Percentiles rank a stretch among this genome's conserved stretches.
Conservation (phyloP, 257 asterid genomes). For the Gentiana dahurica region DNA sequence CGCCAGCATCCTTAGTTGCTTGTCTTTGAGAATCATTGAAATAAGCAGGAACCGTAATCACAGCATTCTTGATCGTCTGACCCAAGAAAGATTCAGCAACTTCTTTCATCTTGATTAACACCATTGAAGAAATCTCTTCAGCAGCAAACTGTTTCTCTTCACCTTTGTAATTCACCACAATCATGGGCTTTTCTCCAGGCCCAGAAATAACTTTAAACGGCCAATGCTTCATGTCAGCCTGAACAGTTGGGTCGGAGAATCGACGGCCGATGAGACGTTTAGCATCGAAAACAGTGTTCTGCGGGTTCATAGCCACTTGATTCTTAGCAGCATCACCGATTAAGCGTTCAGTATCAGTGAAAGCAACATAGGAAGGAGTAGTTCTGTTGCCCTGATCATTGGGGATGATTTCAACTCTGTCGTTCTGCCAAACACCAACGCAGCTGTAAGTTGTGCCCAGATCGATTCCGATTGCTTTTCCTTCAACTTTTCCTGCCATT, state of each 20-base stretch:
- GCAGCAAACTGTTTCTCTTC: constrained; percentile 15
- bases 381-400: too few relatives aligned
- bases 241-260: constrained; percentile 17
- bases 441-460: too few relatives aligned
- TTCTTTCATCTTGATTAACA: constrained; percentile 21
- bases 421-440: too few relatives aligned
- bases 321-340: too few relatives aligned
- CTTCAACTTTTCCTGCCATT: too few relatives aligned
- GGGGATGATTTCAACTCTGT: too few relatives aligned
- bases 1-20: constrained; percentile 37
- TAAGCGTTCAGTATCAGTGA: too few relatives aligned
- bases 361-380: too few relatives aligned
- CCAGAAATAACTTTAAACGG: constrained; percentile 15
- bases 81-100: constrained; percentile 21
- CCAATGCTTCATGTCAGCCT: constrained; percentile 12
- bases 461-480: too few relatives aligned
- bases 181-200: constrained; percentile 17
- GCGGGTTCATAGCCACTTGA: too few relatives aligned
- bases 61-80: neutral
- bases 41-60: constrained; percentile 12
- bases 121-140: constrained; percentile 20
- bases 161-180: constrained; percentile 15
- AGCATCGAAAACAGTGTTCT: too few relatives aligned
- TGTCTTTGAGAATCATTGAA: constrained; percentile 35
- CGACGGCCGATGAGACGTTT: too few relatives aligned